A percentile compares a stretch with the other conserved stretches of the same genome.
Conservation (phyloP, 2,329 filamentous ascomycete genomes). For the Diaporthe capsici region DNA sequence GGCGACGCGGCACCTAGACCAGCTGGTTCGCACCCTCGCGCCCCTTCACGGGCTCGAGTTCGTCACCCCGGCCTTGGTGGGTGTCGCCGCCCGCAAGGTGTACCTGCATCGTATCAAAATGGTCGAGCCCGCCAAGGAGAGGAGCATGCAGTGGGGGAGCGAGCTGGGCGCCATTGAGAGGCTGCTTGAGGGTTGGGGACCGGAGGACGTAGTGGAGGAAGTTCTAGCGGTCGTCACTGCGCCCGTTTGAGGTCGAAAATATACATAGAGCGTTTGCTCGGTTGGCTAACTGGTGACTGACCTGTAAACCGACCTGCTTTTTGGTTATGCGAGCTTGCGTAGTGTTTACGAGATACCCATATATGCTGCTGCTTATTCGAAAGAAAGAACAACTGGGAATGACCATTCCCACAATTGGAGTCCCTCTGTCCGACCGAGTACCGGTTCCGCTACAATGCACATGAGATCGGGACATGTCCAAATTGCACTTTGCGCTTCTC, state of each 20-base stretch:
- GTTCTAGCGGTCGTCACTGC: slow-evolving; percentile 70
- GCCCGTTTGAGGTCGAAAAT: slow-evolving; percentile 58
- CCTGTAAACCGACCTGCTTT: background rate
- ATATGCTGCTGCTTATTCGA: background rate
- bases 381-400: no score
- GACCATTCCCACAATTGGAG: background rate
- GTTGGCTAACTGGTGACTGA: background rate
- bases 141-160: slow-evolving; percentile 95
- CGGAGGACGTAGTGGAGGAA: slow-evolving; percentile 76
- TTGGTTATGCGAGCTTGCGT: slow-evolving; percentile 11
- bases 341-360: slow-evolving; percentile 36
- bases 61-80: slow-evolving; percentile 86
- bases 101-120: slow-evolving; percentile 88
- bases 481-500: background rate
- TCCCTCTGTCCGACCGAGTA: background rate
- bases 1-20: slow-evolving; percentile 83
- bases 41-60: slow-evolving; percentile 85
- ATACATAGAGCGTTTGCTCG: background rate
- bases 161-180: slow-evolving; percentile 77
- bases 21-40: slow-evolving; percentile 80
- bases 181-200: slow-evolving; percentile 73
- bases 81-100: slow-evolving; percentile 85
- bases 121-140: slow-evolving; percentile 77
- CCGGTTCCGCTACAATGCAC: background rate
- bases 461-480: background rate